Evolutionary conservation across 1,284 basidiomycete genomes (phyloP), one percentile per base, ranked within the genome.

Genomic region (Pisolithus thermaeus): DNA sequence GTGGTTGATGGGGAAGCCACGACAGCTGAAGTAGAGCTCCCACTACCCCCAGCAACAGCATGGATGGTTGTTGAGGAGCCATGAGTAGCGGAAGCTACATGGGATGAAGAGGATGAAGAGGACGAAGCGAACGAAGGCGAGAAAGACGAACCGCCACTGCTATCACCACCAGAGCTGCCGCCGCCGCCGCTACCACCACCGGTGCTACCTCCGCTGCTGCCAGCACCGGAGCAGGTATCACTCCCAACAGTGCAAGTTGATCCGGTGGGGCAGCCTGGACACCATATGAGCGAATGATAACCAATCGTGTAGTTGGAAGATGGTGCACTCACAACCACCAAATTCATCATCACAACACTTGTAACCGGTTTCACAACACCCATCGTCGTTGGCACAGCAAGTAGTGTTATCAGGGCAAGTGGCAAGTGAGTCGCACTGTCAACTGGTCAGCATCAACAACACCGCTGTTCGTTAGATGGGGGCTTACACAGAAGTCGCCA

Each of bases 401-500:
- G 22, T 61, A 14, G 45, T 35, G 12, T 28, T 14, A n/a, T 59
- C 22, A 0, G 64, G 62, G 41, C 64, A 64, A 28, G 25, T 53
- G 0, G 2, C 22, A 0, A 4, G 1, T 0, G 14, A 16, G 41
- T n/a, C 45, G 22, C 62, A 66, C 62, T 65, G 35, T 4, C 5
- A 4, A 39, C 3, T 20, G n/a, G 18, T 14, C 11, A n/a, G 2
- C 11, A 53, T 25, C 53, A 42, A 38, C 22, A 20, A 18, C 8
- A 6, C 20, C 25, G 6, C n/a, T 27, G 25, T 27, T 22, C 7
- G 18, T 11, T 20, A 3, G 12, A 5, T 11, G 8, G 11, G 7
- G 9, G 44, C 64, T 18, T 58, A 64, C 62, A 28, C 62, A 64
- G 35, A 36, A 56, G 41, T 28, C 54, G n/a, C 64, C 64, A 25